A percentile compares a stretch with the other conserved stretches of the same genome.
Conservation (phyloP, 495 filamentous ascomycete species). For the Aspergillus heteromorphus region DNA sequence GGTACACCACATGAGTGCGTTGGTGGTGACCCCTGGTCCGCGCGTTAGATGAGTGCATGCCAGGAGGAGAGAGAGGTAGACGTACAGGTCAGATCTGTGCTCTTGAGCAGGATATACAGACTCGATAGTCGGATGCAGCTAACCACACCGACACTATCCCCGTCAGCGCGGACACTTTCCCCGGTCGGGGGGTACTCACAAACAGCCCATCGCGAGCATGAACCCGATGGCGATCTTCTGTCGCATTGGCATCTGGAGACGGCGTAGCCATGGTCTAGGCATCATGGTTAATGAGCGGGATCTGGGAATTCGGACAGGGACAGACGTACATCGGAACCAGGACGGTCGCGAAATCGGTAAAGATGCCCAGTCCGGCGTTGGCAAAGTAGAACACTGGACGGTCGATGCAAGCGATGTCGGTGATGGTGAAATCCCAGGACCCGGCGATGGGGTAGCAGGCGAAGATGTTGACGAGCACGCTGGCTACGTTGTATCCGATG, state of each 20-base stretch:
- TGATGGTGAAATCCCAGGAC: slow-evolving; percentile 26
- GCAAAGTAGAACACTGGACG: slow-evolving; percentile 31
- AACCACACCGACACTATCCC: slow-evolving; percentile 27
- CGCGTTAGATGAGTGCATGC: background rate
- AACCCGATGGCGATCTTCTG: slow-evolving; percentile 25
- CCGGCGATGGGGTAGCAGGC: slow-evolving; percentile 28
- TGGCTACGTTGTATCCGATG: slow-evolving; percentile 28
- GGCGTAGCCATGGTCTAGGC: slow-evolving; percentile 27
- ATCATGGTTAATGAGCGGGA: background rate
- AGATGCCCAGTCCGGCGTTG: slow-evolving; percentile 30
- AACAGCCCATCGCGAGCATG: slow-evolving; percentile 27
- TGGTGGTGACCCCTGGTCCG: slow-evolving; percentile 22
- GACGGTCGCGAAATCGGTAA: slow-evolving; percentile 34
- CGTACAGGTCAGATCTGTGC: slow-evolving; percentile 27
- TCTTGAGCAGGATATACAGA: slow-evolving; percentile 19
- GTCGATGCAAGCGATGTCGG: slow-evolving; percentile 23
- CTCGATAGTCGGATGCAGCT: slow-evolving; percentile 29
- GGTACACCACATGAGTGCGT: slow-evolving; percentile 27
- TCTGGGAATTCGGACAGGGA: background rate
- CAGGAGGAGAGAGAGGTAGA: background rate
- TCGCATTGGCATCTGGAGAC: slow-evolving; percentile 28
- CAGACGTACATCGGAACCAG: slow-evolving; percentile 31
- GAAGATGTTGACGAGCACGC: slow-evolving; percentile 30
- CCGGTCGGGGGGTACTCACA: slow-evolving; percentile 16
- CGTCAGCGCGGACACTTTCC: background rate